Percentiles rank a stretch among this genome's conserved stretches.
Evolutionary conservation across 208 protist species (phyloP).

Genomic region (Leishmania major): DNA sequence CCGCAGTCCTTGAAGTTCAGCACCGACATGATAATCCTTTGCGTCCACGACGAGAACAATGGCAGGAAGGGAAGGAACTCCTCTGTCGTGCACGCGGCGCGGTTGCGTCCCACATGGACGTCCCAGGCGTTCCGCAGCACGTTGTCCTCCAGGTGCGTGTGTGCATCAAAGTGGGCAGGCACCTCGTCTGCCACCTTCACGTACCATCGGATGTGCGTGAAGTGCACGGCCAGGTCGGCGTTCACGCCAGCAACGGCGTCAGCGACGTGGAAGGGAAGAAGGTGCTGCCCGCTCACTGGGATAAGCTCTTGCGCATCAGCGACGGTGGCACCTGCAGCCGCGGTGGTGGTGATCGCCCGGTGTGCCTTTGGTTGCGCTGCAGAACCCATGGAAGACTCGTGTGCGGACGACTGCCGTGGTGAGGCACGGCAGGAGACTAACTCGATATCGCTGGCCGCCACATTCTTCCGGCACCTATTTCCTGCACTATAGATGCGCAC

Average conservation of each 20-base stretch:
- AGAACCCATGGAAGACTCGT: not conserved
- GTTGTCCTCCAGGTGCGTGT: constrained; percentile 53
- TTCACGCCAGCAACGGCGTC: constrained; percentile 39
- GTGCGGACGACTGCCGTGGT: not conserved
- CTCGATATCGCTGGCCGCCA: constrained; percentile 6
- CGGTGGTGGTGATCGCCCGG: not conserved
- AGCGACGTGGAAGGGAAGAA: constrained; percentile 28
- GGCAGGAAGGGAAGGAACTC: constrained; percentile 53
- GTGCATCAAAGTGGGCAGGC: constrained; percentile 45
- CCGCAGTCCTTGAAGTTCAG: constrained; percentile 75
- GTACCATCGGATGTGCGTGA: constrained; percentile 77
- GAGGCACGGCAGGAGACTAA: not conserved
- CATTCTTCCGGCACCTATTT: not conserved
- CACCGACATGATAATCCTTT: constrained; percentile 51
- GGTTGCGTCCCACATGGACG: constrained; percentile 52
- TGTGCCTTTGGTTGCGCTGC: not conserved
- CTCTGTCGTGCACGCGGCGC: constrained; percentile 58
- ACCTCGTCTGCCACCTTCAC: constrained; percentile 33
- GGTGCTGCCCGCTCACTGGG: constrained; percentile 21
- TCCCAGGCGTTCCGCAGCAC: constrained; percentile 61
- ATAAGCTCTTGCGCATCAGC: constrained; percentile 21
- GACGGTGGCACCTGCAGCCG: not conserved
- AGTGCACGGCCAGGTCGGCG: constrained; percentile 48
- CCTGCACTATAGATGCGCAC: not conserved
- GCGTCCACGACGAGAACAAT: constrained; percentile 62